Evolutionary conservation across 202 grass and related monocot genomes (phyloP).

Genomic region (Saccharum hybrid): DNA sequence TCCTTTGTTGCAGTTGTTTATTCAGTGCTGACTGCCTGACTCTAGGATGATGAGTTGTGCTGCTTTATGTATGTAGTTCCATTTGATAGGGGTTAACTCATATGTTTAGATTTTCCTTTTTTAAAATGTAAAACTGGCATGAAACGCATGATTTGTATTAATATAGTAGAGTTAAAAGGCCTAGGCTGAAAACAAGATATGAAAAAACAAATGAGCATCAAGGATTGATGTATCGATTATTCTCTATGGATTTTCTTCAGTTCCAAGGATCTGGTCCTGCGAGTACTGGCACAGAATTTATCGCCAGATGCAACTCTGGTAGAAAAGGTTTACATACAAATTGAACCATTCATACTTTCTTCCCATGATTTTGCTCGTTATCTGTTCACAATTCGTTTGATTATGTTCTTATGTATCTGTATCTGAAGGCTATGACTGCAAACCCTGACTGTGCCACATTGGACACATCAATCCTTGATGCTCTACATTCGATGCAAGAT

Average conservation of each 20-base stretch:
- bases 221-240: too few relatives aligned
- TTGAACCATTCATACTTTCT: neutral
- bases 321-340: slow-evolving; percentile 63
- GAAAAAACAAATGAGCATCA: too few relatives aligned
- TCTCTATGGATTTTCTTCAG: slow-evolving; percentile 43
- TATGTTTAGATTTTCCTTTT: neutral
- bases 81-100: slow-evolving; percentile 6
- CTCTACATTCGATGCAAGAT: slow-evolving; percentile 77
- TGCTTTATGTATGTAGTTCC: neutral
- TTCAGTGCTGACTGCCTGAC: neutral
- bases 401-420: neutral
- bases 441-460: slow-evolving; percentile 60
- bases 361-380: neutral
- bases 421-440: slow-evolving; percentile 76
- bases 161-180: neutral
- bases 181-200: neutral
- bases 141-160: neutral
- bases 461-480: slow-evolving; percentile 82
- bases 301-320: slow-evolving; percentile 63
- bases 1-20: neutral
- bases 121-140: neutral
- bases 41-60: neutral
- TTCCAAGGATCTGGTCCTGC: slow-evolving; percentile 77
- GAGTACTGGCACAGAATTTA: slow-evolving; percentile 71
- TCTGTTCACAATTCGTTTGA: slow-evolving; percentile 1